phyloP scores from a whole-genome alignment of 75 land plant genomes.

The Pinus taeda region DNA sequence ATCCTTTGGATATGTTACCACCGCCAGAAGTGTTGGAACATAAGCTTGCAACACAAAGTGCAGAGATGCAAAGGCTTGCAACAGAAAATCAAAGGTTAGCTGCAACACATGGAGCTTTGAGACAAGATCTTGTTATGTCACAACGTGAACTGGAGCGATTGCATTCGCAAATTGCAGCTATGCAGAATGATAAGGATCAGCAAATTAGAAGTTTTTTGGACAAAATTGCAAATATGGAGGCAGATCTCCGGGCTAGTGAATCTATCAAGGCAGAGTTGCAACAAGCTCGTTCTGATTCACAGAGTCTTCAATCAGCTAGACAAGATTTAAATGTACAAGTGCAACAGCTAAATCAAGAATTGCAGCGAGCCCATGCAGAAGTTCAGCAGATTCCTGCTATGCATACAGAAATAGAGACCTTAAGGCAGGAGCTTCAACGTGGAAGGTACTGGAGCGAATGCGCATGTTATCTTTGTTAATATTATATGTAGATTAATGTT shows the following conservation, averaged over 20 bases:
- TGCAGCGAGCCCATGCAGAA: slow-evolving; percentile 50
- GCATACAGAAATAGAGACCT: slow-evolving; percentile 49
- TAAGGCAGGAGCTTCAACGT: slow-evolving; percentile 64
- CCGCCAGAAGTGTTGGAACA: slow-evolving; percentile 45
- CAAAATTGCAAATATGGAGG: slow-evolving; percentile 54
- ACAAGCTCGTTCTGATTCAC: slow-evolving; percentile 54
- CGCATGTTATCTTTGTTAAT: background rate
- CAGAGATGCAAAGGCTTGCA: slow-evolving; percentile 65
- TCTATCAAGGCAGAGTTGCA: slow-evolving; percentile 50
- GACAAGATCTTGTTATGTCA: slow-evolving; percentile 62
- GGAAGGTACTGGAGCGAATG: slow-evolving; percentile 45
- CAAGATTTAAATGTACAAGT: slow-evolving; percentile 54
- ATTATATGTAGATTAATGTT: background rate
- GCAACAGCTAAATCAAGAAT: slow-evolving; percentile 41
- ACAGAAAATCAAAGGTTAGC: slow-evolving; percentile 75
- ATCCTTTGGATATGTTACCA: slow-evolving; percentile 27
- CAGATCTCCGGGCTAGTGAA: slow-evolving; percentile 45
- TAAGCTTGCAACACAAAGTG: slow-evolving; percentile 53
- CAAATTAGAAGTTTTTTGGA: slow-evolving; percentile 58
- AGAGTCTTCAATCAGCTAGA: slow-evolving; percentile 27
- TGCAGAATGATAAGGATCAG: slow-evolving; percentile 58
- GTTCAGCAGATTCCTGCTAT: slow-evolving; percentile 46
- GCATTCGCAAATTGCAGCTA: slow-evolving; percentile 40
- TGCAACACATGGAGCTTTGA: slow-evolving; percentile 56
- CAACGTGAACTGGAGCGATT: slow-evolving; percentile 57